A percentile compares a stretch with the other conserved stretches of the same genome.
phyloP scores from a whole-genome alignment of 1,284 basidiomycete genomes.

The Puccinia triticina region DNA sequence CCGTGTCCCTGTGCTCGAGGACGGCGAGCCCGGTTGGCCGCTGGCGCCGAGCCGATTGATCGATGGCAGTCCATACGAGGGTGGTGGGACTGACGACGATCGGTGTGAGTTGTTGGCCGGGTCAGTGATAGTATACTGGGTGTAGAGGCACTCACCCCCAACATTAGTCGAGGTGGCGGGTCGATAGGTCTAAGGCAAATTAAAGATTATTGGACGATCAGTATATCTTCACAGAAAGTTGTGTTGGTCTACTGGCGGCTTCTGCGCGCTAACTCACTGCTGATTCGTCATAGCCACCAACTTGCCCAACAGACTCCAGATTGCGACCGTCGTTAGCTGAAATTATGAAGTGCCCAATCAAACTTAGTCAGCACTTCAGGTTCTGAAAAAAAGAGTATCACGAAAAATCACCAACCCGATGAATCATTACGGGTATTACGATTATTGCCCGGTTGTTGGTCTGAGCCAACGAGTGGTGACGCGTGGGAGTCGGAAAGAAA shows the following conservation, averaged over 20 bases:
- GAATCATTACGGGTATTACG: not conserved
- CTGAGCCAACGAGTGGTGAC: conserved; percentile 11
- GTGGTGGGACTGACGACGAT: conserved; percentile 35
- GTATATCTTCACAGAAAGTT: no score
- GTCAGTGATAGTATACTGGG: conserved; percentile 15
- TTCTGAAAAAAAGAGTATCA: not conserved
- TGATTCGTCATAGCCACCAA: conserved; percentile 17
- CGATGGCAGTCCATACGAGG: conserved; percentile 39
- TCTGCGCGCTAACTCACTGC: conserved; percentile 9
- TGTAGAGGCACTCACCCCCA: conserved; percentile 27
- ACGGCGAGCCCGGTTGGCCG: not conserved
- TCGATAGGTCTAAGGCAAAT: conserved; percentile 5
- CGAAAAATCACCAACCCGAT: conserved; percentile 6
- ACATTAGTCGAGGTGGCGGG: not conserved
- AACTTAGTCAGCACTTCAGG: not conserved
- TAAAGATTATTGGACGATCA: not conserved
- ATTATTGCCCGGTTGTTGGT: not conserved
- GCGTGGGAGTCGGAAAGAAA: conserved; percentile 37
- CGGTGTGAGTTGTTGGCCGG: not conserved
- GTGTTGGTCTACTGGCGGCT: no score
- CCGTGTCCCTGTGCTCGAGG: not conserved
- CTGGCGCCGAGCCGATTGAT: conserved; percentile 17
- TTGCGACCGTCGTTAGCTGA: conserved; percentile 14
- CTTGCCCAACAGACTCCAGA: conserved; percentile 34
- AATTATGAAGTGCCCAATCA: not conserved